Percentiles rank a stretch among this genome's conserved stretches.
These are phyloP conservation scores for Zopfochytrium polystomum DNA, from an alignment of 371 early-diverging fungal species.

Conservation along the genomic window DNA sequence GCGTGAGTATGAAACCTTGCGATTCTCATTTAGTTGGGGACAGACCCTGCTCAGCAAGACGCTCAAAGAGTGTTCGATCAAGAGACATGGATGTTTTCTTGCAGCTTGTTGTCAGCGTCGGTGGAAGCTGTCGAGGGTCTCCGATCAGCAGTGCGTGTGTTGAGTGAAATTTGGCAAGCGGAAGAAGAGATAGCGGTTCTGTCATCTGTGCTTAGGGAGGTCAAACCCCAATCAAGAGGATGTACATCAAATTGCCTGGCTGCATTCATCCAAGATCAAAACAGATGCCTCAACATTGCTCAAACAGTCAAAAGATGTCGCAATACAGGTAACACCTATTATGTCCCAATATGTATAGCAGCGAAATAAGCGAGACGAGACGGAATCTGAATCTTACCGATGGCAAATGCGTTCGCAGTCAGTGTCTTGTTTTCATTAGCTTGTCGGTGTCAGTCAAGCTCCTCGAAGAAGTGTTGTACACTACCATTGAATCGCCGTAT, in stretches of 20 bases:
- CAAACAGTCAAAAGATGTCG: slow-evolving; percentile 71
- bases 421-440: slow-evolving; percentile 50
- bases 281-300: slow-evolving; percentile 59
- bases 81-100: slow-evolving; percentile 50
- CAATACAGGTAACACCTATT: slow-evolving; percentile 76
- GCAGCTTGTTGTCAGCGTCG: slow-evolving; percentile 62
- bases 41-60: slow-evolving; percentile 58
- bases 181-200: slow-evolving; percentile 85
- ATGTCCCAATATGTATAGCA: not conserved
- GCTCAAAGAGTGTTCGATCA: slow-evolving; percentile 83
- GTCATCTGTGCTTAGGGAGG: slow-evolving; percentile 62
- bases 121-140: slow-evolving; percentile 90
- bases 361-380: not conserved
- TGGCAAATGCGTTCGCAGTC: slow-evolving; percentile 56
- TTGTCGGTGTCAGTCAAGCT: not conserved
- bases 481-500: slow-evolving; percentile 58
- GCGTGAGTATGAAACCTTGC: not conserved
- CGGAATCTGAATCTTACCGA: slow-evolving; percentile 25
- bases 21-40: slow-evolving; percentile 40
- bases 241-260: slow-evolving; percentile 70
- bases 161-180: slow-evolving; percentile 63
- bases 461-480: not conserved
- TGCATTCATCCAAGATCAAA: slow-evolving; percentile 85
- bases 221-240: slow-evolving; percentile 69
- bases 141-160: slow-evolving; percentile 79